These are phyloP conservation scores for Hypoxylon rubiginosum DNA, from an alignment of 2,329 filamentous ascomycete genomes.

Conservation along the genomic window DNA sequence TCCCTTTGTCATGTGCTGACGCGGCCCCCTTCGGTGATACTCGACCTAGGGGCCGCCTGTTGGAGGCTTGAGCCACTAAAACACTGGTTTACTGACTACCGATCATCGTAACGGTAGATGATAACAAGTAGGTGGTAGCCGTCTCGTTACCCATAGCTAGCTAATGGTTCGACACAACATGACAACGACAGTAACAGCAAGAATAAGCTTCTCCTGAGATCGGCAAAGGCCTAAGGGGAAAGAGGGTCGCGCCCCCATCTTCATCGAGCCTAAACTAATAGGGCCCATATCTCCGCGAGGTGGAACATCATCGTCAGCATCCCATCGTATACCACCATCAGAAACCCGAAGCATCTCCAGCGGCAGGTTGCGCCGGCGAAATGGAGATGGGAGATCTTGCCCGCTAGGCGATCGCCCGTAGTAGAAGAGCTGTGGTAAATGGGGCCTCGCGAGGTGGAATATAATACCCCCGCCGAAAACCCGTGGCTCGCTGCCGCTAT, in stretches of 20 bases:
- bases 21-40: conserved; percentile 45
- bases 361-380: neutral
- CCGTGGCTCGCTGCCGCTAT: neutral
- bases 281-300: conserved; percentile 38
- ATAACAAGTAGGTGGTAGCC: conserved; percentile 37
- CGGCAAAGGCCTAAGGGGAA: conserved; percentile 14
- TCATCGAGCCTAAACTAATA: conserved; percentile 41
- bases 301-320: too few relatives aligned
- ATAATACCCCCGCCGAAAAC: neutral
- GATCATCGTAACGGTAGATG: conserved; percentile 30
- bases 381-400: neutral
- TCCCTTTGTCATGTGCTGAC: conserved; percentile 42
- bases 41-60: conserved; percentile 17
- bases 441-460: neutral
- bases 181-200: neutral
- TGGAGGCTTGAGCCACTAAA: conserved; percentile 22
- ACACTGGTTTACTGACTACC: neutral
- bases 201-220: conserved; percentile 24
- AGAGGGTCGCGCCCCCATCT: neutral
- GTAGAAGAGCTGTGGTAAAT: neutral
- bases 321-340: conserved; percentile 38
- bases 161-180: conserved; percentile 15
- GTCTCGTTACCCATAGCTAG: neutral
- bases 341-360: conserved; percentile 16
- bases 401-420: conserved; percentile 1